Evolutionary conservation across 2,329 filamentous ascomycete species (phyloP).

Genomic region (Xylaria polymorpha): DNA sequence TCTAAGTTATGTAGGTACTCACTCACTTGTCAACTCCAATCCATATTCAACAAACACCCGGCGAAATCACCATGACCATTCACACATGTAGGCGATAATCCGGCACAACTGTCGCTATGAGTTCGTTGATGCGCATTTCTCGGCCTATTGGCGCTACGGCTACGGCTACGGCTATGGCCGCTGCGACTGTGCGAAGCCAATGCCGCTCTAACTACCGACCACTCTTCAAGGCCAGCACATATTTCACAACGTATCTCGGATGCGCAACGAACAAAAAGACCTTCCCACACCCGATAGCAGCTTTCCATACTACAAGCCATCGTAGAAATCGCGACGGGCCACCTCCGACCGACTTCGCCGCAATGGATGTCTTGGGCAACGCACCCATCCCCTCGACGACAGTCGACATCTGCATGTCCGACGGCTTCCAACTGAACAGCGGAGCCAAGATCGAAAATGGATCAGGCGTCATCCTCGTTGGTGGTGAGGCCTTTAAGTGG

Average conservation of each 20-base stretch:
- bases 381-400: constrained; percentile 82
- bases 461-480: constrained; percentile 80
- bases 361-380: constrained; percentile 81
- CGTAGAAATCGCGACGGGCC: constrained; percentile 43
- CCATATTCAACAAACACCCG: constrained; percentile 15
- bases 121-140: constrained; percentile 37
- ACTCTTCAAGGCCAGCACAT: constrained; percentile 26
- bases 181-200: constrained; percentile 35
- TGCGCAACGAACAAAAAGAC: constrained; percentile 18
- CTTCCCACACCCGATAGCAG: constrained; percentile 28
- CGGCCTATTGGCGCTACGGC: constrained; percentile 35
- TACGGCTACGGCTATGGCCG: constrained; percentile 6
- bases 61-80: constrained; percentile 24
- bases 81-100: constrained; percentile 9
- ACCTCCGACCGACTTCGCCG: constrained; percentile 71
- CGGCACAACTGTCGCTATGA: constrained; percentile 40
- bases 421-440: constrained; percentile 89
- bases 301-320: constrained; percentile 42
- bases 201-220: constrained; percentile 27
- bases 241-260: constrained; percentile 4
- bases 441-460: constrained; percentile 77
- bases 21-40: constrained; percentile 23
- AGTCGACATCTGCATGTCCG: constrained; percentile 82
- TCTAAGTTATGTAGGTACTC: too few relatives aligned
- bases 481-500: constrained; percentile 91